A percentile compares a stretch with the other conserved stretches of the same genome.
Conservation (phyloP, 352 stramenopile genomes). For the Lagenidium sp. region DNA sequence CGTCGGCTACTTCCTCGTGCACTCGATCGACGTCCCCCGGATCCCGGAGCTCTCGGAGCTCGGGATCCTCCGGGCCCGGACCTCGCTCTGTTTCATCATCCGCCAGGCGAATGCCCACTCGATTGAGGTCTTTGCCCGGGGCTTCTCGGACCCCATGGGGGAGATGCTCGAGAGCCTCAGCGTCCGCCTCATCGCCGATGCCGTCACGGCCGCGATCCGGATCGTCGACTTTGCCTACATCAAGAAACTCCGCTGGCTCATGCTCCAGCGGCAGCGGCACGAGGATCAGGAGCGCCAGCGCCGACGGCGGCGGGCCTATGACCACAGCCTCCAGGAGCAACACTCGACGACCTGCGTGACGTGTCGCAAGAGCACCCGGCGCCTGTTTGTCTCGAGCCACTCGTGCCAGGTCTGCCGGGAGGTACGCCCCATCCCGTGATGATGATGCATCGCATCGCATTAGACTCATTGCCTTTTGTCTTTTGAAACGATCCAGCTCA, state of each 20-base stretch:
- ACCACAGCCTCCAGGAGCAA: slow-evolving; percentile 1
- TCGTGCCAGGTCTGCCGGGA: slow-evolving; percentile 11
- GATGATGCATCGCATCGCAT: no score
- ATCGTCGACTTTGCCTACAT: slow-evolving; percentile 46
- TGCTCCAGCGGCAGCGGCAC: slow-evolving; percentile 18
- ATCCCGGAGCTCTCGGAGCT: slow-evolving; percentile 20
- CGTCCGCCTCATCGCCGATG: slow-evolving; percentile 24
- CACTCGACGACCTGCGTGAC: slow-evolving; percentile 9
- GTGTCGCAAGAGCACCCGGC: slow-evolving; percentile 20
- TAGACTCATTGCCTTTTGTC: no score
- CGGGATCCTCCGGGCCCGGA: slow-evolving; percentile 22
- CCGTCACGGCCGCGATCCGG: slow-evolving; percentile 23
- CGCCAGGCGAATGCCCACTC: slow-evolving; percentile 12
- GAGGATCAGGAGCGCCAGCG: background rate
- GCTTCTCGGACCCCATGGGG: slow-evolving; percentile 28
- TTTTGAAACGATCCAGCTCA: no score
- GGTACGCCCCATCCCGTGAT: background rate
- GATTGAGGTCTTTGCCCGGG: slow-evolving; percentile 39
- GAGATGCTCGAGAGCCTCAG: slow-evolving; percentile 20
- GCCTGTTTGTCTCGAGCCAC: slow-evolving; percentile 9
- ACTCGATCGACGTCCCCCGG: slow-evolving; percentile 29
- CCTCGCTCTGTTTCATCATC: slow-evolving; percentile 34
- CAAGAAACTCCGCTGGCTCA: slow-evolving; percentile 62
- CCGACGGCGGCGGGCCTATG: background rate
- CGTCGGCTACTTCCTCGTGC: slow-evolving; percentile 44